Evolutionary conservation across 1,139 yeast species (phyloP), one percentile per base, ranked within the genome.

Genomic region (Spencermartinsiella ligniputridi): DNA sequence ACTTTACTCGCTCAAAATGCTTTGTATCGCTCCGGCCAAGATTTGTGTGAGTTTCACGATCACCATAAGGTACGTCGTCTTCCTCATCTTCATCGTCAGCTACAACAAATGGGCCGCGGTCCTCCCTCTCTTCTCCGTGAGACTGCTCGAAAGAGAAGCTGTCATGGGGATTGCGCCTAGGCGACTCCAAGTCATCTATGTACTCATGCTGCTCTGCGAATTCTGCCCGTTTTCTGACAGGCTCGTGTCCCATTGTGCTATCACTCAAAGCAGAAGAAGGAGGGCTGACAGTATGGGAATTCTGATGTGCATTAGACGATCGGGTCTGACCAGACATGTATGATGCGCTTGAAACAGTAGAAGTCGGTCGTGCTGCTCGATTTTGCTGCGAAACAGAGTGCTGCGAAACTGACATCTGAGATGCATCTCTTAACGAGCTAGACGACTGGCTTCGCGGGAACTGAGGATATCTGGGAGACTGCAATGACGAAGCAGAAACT

Each of bases 1-100:
- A 58, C 42, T 54, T 57, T 41, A 61, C 61, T 9, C 65, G 52
- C 21, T 61, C 64, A 47, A 58, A 61, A 37, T 58, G 54, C 47
- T 54, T 54, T 3, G 43, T 40, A 29, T 50, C 52, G 17, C 49
- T 53, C 36, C 60, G 47, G 13, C 42, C 44, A 19, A 55, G 50
- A 3, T 41, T 47, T 5, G n/a, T 15, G 6, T 27, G 32, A 22
- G 6, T 8, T 33, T 17, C 42, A 4, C 19, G 37, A 20, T 27
- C 20, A 32, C 25, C 32, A 2, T 30, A 13, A 34, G 34, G 16
- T n/a, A 27, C 27, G n/a, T 35, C 12, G 25, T 8, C 20, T 41
- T 15, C 16, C 25, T 36, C n/a, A 19, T n/a, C n/a, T n/a, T n/a
- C n/a, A n/a, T n/a, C n/a, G n/a, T n/a, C n/a, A n/a, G n/a, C n/a